These are phyloP conservation scores for Coccomyxa sp. DNA, from an alignment of 139 green algal genomes.

Conservation along the genomic window DNA sequence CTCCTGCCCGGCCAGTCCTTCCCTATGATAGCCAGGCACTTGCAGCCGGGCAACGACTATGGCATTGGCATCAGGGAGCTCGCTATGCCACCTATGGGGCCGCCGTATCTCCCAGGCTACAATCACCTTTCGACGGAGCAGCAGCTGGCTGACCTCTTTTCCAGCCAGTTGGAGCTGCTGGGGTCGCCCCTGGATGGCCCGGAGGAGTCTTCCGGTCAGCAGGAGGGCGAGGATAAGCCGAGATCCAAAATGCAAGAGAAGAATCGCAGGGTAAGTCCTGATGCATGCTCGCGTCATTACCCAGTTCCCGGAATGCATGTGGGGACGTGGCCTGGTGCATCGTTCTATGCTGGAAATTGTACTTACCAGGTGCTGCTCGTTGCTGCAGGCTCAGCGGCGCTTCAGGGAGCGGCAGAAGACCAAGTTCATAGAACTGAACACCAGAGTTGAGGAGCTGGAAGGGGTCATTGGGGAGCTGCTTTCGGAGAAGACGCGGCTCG, in stretches of 20 bases:
- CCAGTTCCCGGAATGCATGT: too few relatives aligned
- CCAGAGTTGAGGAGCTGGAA: slow-evolving; percentile 2
- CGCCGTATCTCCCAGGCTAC: too few relatives aligned
- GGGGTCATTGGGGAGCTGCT: background rate
- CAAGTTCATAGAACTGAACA: background rate
- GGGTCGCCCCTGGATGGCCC: background rate
- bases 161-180: background rate
- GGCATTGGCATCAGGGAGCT: too few relatives aligned
- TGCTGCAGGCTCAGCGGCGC: background rate
- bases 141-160: background rate
- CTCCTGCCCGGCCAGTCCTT: too few relatives aligned
- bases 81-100: too few relatives aligned
- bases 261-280: background rate
- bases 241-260: slow-evolving; percentile 4
- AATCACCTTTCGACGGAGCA: too few relatives aligned
- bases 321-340: too few relatives aligned
- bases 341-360: too few relatives aligned
- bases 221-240: background rate
- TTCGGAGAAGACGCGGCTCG: background rate
- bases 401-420: slow-evolving; percentile 2
- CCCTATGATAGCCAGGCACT: too few relatives aligned
- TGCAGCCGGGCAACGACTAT: too few relatives aligned
- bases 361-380: too few relatives aligned
- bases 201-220: background rate
- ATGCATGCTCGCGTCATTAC: too few relatives aligned